These are phyloP conservation scores for Xylariales sp. DNA, from an alignment of 2,329 filamentous ascomycete species.

Conservation along the genomic window DNA sequence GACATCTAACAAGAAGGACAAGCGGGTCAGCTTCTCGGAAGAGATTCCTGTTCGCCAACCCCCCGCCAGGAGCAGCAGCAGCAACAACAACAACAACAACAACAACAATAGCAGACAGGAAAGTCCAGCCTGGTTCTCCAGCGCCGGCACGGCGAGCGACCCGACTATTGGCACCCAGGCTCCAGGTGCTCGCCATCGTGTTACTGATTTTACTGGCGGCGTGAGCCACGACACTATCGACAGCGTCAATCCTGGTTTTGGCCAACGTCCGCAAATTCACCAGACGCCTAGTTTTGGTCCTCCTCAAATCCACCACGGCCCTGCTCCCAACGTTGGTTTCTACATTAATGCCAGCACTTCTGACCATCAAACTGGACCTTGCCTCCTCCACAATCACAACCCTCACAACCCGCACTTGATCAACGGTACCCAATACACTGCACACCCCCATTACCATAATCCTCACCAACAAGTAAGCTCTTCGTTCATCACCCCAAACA, in stretches of 20 bases:
- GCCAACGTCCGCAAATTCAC: conserved; percentile 14
- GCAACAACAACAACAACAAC: too few relatives aligned
- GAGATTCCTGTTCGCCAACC: conserved; percentile 3
- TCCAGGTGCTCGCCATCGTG: conserved; percentile 1
- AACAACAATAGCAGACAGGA: background rate
- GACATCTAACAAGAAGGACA: conserved; percentile 5
- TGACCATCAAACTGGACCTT: too few relatives aligned
- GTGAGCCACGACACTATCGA: conserved; percentile 6
- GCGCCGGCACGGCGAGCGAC: background rate
- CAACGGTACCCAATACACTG: background rate
- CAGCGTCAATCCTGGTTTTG: conserved; percentile 14
- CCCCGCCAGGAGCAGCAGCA: too few relatives aligned
- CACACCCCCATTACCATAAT: background rate
- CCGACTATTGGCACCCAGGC: too few relatives aligned
- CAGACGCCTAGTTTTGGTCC: conserved; percentile 12
- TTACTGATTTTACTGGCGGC: too few relatives aligned
- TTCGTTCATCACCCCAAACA: too few relatives aligned
- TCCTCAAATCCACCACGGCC: conserved; percentile 5
- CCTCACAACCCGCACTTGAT: background rate
- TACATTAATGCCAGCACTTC: background rate
- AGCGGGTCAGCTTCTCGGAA: conserved; percentile 8
- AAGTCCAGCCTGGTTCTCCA: background rate
- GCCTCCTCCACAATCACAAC: background rate
- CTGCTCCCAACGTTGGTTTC: conserved; percentile 9
- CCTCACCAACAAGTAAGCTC: background rate